A percentile compares a stretch with the other conserved stretches of the same genome.
Evolutionary conservation across 1,284 basidiomycete species (phyloP).

Genomic region (Sanghuangporus sanghuang): DNA sequence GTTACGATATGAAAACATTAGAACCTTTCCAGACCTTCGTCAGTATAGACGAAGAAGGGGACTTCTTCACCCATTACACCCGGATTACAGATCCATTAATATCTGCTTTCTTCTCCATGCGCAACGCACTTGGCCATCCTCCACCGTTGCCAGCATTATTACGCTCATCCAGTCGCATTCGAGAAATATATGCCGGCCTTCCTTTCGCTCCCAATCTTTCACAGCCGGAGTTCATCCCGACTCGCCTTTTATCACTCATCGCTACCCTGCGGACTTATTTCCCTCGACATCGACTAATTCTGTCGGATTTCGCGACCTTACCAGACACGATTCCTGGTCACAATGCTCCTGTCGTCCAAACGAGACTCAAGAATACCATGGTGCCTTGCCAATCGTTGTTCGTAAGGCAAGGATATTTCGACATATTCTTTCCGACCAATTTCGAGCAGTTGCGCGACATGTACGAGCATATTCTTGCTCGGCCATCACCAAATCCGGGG

Average conservation of each 20-base stretch:
- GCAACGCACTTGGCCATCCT: conserved; percentile 48
- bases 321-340: conserved; percentile 83
- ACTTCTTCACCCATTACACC: conserved; percentile 84
- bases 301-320: conserved; percentile 88
- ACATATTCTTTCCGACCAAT: conserved; percentile 98
- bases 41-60: conserved; percentile 75
- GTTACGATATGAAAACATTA: conserved; percentile 77
- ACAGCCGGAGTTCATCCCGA: conserved; percentile 88
- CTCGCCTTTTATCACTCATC: conserved; percentile 84
- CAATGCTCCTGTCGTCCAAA: conserved; percentile 96
- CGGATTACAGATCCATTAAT: conserved; percentile 86
- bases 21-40: conserved; percentile 85
- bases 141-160: conserved; percentile 56
- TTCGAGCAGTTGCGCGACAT: conserved; percentile 83
- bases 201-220: conserved; percentile 94
- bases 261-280: conserved; percentile 81
- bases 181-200: conserved; percentile 61
- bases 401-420: conserved; percentile 95
- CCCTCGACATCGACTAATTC: conserved; percentile 86
- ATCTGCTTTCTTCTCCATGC: conserved; percentile 61
- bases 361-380: conserved; percentile 78
- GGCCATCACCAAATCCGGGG: conserved; percentile 33
- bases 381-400: conserved; percentile 88
- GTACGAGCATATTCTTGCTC: conserved; percentile 78
- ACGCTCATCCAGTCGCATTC: conserved; percentile 46